A percentile compares a stretch with the other conserved stretches of the same genome.
phyloP scores from a whole-genome alignment of 805 yeast species.

The Candida pseudofarinosa region DNA sequence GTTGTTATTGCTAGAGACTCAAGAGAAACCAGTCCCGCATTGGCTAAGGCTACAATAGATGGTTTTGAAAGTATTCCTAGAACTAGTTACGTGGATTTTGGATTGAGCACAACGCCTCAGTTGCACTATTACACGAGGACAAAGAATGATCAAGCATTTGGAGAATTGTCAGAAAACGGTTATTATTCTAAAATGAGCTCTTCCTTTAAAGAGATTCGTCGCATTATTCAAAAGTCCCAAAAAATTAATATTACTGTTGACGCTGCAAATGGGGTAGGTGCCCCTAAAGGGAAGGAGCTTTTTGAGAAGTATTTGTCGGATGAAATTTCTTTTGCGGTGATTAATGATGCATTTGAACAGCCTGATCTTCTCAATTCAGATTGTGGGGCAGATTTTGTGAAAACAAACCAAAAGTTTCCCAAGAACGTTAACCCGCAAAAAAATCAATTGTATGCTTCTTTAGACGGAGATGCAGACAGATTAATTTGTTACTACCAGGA shows the following conservation, averaged over 20 bases:
- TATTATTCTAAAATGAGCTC: conserved; percentile 61
- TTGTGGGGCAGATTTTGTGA: conserved; percentile 96
- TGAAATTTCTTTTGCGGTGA: conserved; percentile 37
- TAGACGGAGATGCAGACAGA: conserved; percentile 97
- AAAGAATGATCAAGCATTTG: conserved; percentile 62
- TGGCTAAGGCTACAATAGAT: conserved; percentile 54
- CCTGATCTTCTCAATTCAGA: conserved; percentile 64
- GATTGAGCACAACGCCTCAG: conserved; percentile 88
- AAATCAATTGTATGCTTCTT: conserved; percentile 64
- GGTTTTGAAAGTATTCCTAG: conserved; percentile 51
- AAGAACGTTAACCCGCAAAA: conserved; percentile 46
- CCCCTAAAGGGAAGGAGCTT: conserved; percentile 58
- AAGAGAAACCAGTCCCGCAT: conserved; percentile 72
- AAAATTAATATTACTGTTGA: conserved; percentile 62
- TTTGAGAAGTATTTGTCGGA: conserved; percentile 37
- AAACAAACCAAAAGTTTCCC: conserved; percentile 82
- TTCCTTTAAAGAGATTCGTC: conserved; percentile 47
- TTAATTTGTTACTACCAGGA: conserved; percentile 72
- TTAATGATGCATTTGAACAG: conserved; percentile 50
- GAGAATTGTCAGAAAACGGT: conserved; percentile 59
- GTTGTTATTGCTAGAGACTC: conserved; percentile 84
- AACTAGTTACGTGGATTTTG: conserved; percentile 50
- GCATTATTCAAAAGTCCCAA: conserved; percentile 14
- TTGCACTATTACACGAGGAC: conserved; percentile 81
- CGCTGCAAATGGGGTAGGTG: conserved; percentile 97